Evolutionary conservation across 1,284 basidiomycete genomes (phyloP).

Genomic region (Ganoderma lingzhi): DNA sequence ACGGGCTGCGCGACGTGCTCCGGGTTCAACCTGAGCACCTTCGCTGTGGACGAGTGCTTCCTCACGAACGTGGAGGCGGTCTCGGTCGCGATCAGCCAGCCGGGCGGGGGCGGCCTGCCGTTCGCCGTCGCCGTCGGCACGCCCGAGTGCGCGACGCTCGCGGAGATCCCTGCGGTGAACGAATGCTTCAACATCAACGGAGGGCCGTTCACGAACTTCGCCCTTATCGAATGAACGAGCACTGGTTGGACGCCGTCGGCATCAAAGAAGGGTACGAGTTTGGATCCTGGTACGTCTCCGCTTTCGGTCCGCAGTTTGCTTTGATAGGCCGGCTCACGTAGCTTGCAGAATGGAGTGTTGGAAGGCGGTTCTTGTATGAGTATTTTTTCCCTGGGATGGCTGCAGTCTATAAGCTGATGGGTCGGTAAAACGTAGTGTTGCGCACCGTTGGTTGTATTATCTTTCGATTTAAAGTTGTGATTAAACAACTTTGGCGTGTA

Average conservation of each 20-base stretch:
- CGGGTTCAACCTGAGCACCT: constrained; percentile 11
- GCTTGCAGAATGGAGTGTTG: neutral
- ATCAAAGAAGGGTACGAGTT: neutral
- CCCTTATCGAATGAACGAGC: neutral
- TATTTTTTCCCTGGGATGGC: neutral
- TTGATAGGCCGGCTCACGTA: neutral
- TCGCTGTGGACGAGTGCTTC: constrained; percentile 12
- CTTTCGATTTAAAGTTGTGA: no score
- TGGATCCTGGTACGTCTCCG: neutral
- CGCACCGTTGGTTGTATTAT: no score
- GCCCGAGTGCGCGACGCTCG: constrained; percentile 14
- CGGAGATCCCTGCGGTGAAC: constrained; percentile 22
- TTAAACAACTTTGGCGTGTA: no score
- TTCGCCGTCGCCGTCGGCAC: constrained; percentile 20
- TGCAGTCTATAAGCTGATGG: neutral
- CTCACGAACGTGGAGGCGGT: neutral
- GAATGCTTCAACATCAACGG: constrained; percentile 24
- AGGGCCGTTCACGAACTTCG: constrained; percentile 14
- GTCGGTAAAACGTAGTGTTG: no score
- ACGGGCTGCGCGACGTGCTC: constrained; percentile 15
- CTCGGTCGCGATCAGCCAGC: constrained; percentile 19
- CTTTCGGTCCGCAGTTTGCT: neutral
- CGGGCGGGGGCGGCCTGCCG: constrained; percentile 13
- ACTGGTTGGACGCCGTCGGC: no score
- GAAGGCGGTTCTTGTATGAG: neutral